phyloP scores from a whole-genome alignment of 2,329 filamentous ascomycete species.

The Aureobasidium sp. region DNA sequence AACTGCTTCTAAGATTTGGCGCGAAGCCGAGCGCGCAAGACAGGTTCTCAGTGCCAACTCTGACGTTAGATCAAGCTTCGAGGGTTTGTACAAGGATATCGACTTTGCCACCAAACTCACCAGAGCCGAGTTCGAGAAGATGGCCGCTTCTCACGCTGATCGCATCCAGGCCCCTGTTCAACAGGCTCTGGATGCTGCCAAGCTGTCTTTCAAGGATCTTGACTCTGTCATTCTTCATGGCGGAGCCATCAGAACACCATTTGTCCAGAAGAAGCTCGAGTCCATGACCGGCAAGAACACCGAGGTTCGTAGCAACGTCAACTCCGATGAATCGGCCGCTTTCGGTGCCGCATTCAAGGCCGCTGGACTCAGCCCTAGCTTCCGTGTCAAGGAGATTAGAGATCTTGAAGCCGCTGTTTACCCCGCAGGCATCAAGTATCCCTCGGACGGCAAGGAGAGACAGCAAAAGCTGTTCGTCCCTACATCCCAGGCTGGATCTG shows the following conservation, averaged over 20 bases:
- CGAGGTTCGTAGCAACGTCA: slow-evolving; percentile 89
- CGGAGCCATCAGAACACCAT: slow-evolving; percentile 81
- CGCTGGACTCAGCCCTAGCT: slow-evolving; percentile 84
- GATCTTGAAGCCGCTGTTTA: slow-evolving; percentile 70
- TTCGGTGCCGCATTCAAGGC: slow-evolving; percentile 94
- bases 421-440: slow-evolving; percentile 67
- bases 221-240: slow-evolving; percentile 91
- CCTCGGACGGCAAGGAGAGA: slow-evolving; percentile 52
- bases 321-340: slow-evolving; percentile 91
- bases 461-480: slow-evolving; percentile 78
- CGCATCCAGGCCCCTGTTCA: slow-evolving; percentile 63
- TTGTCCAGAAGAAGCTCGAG: slow-evolving; percentile 85
- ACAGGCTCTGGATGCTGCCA: slow-evolving; percentile 64
- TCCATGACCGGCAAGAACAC: slow-evolving; percentile 59
- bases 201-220: slow-evolving; percentile 64
- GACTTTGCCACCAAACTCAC: slow-evolving; percentile 89
- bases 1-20: slow-evolving; percentile 81
- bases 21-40: slow-evolving; percentile 78
- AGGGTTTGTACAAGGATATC: slow-evolving; percentile 82
- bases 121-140: slow-evolving; percentile 70
- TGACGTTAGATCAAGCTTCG: slow-evolving; percentile 71
- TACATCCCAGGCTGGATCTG: slow-evolving; percentile 63
- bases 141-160: slow-evolving; percentile 59
- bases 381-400: slow-evolving; percentile 95
- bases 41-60: slow-evolving; percentile 91